These are phyloP conservation scores for Phytophthora meadii DNA, from an alignment of 352 stramenopile genomes.

Conservation along the genomic window DNA sequence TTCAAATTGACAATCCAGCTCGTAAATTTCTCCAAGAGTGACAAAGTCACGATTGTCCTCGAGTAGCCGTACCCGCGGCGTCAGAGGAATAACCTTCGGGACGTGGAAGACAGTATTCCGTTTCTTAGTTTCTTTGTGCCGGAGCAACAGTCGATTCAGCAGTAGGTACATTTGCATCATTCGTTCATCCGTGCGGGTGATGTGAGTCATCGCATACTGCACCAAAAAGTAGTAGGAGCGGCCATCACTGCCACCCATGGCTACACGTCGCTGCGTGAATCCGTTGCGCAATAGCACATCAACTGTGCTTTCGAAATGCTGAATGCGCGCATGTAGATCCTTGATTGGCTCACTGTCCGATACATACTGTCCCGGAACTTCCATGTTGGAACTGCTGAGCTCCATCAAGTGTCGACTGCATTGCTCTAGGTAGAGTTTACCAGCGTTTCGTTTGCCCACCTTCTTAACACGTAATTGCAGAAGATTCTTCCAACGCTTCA, in stretches of 20 bases:
- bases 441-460: constrained; percentile 69
- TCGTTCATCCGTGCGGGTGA: constrained; percentile 94
- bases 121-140: constrained; percentile 89
- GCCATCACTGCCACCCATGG: constrained; percentile 91
- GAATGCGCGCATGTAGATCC: constrained; percentile 91
- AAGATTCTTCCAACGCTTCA: constrained; percentile 93
- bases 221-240: constrained; percentile 92
- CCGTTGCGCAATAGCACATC: constrained; percentile 88
- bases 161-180: constrained; percentile 95
- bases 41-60: constrained; percentile 89
- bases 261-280: constrained; percentile 92
- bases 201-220: constrained; percentile 94
- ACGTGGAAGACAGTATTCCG: constrained; percentile 91
- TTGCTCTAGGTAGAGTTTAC: constrained; percentile 84
- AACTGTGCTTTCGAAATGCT: constrained; percentile 89
- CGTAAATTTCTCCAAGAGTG: constrained; percentile 88
- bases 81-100: constrained; percentile 93
- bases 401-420: constrained; percentile 91
- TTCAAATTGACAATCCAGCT: constrained; percentile 72
- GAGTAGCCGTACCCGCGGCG: constrained; percentile 87
- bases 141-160: constrained; percentile 85
- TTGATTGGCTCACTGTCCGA: constrained; percentile 92
- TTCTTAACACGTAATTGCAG: constrained; percentile 86
- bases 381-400: constrained; percentile 87
- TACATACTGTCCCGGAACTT: constrained; percentile 93